These are phyloP conservation scores for Candida pseudoviswanathii DNA, from an alignment of 1,139 yeast species.

Conservation along the genomic window DNA sequence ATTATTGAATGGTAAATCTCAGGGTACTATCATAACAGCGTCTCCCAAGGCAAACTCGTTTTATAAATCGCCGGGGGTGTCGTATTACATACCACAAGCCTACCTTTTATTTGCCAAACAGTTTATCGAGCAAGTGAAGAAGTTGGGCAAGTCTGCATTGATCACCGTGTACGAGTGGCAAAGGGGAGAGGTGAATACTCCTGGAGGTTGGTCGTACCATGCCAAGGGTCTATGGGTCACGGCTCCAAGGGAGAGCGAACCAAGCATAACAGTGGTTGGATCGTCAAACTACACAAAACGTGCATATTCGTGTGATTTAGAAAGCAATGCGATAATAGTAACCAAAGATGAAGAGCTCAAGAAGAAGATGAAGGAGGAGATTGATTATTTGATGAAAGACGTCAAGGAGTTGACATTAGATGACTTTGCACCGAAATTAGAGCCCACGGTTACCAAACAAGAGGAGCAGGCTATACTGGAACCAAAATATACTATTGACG, in stretches of 20 bases:
- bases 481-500: constrained; percentile 40
- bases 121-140: constrained; percentile 60
- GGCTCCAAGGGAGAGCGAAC: constrained; percentile 57
- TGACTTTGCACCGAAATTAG: constrained; percentile 54
- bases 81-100: constrained; percentile 84
- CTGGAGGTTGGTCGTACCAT: constrained; percentile 95
- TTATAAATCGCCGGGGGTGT: constrained; percentile 80
- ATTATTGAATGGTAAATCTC: constrained; percentile 60
- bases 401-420: constrained; percentile 53
- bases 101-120: constrained; percentile 74
- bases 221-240: constrained; percentile 97
- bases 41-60: constrained; percentile 94
- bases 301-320: constrained; percentile 85
- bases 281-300: constrained; percentile 92
- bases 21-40: constrained; percentile 82
- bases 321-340: constrained; percentile 77
- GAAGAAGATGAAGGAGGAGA: constrained; percentile 58
- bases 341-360: constrained; percentile 69
- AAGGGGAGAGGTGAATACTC: constrained; percentile 78
- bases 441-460: constrained; percentile 12
- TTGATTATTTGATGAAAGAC: constrained; percentile 58
- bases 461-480: constrained; percentile 16
- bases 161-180: constrained; percentile 82
- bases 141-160: constrained; percentile 43
- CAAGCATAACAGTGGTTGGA: constrained; percentile 81